phyloP scores from a whole-genome alignment of 768 basidiomycete species.

The Pleurotus citrinopileatus region DNA sequence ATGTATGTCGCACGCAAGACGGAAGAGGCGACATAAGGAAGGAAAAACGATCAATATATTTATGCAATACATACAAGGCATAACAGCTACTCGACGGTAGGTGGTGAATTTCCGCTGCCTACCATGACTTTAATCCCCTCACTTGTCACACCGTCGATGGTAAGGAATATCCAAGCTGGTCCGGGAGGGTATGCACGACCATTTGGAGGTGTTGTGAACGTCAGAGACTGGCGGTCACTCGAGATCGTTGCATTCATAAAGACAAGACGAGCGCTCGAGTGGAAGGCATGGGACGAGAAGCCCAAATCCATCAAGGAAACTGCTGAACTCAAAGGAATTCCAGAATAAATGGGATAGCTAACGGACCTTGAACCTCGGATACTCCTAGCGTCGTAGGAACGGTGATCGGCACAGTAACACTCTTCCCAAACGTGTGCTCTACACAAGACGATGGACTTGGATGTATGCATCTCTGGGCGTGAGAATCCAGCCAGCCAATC shows the following conservation, averaged over 20 bases:
- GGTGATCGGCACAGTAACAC: conserved; percentile 25
- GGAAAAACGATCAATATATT: no score
- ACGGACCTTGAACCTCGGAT: conserved; percentile 14
- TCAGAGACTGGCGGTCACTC: conserved; percentile 30
- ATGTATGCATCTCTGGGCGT: no score
- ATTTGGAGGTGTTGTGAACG: conserved; percentile 60
- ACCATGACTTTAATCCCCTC: conserved; percentile 62
- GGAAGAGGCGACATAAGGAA: no score
- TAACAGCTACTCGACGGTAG: conserved; percentile 17
- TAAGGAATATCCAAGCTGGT: conserved; percentile 70
- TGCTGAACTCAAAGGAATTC: conserved; percentile 19
- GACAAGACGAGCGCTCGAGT: conserved; percentile 26
- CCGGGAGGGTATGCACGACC: conserved; percentile 73
- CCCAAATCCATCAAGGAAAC: conserved; percentile 28
- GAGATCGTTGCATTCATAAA: conserved; percentile 25
- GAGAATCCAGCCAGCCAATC: no score
- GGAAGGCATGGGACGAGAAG: conserved; percentile 28
- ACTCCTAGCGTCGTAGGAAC: conserved; percentile 18
- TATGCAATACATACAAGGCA: no score
- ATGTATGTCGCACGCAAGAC: no score
- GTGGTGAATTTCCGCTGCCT: conserved; percentile 61
- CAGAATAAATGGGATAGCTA: neutral
- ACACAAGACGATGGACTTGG: no score
- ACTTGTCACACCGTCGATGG: conserved; percentile 64
- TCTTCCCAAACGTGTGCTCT: conserved; percentile 23